These are phyloP conservation scores for Tolypocladium album DNA, from an alignment of 2,329 filamentous ascomycete species.

Conservation along the genomic window DNA sequence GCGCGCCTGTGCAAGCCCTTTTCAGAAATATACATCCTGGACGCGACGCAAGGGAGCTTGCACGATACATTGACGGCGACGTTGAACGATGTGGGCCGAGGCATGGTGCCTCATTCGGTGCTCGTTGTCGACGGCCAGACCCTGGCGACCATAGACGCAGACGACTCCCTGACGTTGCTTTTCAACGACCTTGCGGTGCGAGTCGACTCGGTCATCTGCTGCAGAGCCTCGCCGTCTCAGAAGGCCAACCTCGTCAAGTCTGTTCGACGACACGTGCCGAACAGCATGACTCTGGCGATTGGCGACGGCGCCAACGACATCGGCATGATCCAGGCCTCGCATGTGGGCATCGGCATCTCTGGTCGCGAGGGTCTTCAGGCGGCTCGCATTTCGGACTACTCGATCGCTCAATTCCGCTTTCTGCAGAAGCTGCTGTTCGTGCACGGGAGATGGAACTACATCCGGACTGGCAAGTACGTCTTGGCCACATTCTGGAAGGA, in stretches of 20 bases:
- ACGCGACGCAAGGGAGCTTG: slow-evolving; percentile 51
- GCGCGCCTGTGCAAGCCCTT: slow-evolving; percentile 58
- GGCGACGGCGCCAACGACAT: slow-evolving; percentile 92
- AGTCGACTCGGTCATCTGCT: slow-evolving; percentile 90
- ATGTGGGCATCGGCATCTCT: slow-evolving; percentile 85
- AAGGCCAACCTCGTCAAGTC: slow-evolving; percentile 79
- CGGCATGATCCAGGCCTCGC: slow-evolving; percentile 80
- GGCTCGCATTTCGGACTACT: slow-evolving; percentile 81
- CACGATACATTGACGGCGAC: slow-evolving; percentile 50
- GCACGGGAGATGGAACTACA: slow-evolving; percentile 84
- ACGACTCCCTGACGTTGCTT: slow-evolving; percentile 35
- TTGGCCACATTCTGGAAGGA: slow-evolving; percentile 89
- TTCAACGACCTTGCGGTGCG: slow-evolving; percentile 73
- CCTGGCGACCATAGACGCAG: slow-evolving; percentile 56
- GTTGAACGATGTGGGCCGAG: slow-evolving; percentile 55
- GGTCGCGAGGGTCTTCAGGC: slow-evolving; percentile 88
- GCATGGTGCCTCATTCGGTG: slow-evolving; percentile 54
- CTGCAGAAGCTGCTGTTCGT: slow-evolving; percentile 75
- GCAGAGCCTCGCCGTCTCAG: slow-evolving; percentile 78
- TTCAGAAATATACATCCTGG: slow-evolving; percentile 66
- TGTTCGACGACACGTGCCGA: slow-evolving; percentile 25
- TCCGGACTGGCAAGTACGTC: slow-evolving; percentile 80
- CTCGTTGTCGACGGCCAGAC: slow-evolving; percentile 75
- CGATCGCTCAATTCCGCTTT: slow-evolving; percentile 85
- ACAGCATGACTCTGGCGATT: slow-evolving; percentile 71